Evolutionary conservation across 371 early-diverging fungal species (phyloP).

Genomic region (Mucor velutinosus): DNA sequence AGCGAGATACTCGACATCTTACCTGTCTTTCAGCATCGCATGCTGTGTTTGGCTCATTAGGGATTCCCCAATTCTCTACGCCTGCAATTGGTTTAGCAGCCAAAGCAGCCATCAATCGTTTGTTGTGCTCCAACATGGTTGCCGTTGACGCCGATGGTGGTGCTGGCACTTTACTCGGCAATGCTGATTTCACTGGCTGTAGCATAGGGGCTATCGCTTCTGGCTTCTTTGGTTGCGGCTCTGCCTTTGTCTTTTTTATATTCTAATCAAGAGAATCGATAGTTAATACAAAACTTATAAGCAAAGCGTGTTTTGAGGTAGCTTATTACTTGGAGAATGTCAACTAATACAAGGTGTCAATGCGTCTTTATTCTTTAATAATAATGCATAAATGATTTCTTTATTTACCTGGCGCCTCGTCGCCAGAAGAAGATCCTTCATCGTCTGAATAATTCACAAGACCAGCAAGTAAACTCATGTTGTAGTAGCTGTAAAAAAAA

Average conservation of each 20-base stretch:
- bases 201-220: neutral
- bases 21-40: slow-evolving; percentile 58
- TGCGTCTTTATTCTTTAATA: neutral
- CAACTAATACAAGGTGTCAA: neutral
- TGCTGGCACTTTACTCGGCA: neutral
- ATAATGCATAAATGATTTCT: too few species aligned
- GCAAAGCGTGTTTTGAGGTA: neutral
- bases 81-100: slow-evolving; percentile 43
- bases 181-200: neutral
- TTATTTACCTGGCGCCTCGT: slow-evolving; percentile 26
- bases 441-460: slow-evolving; percentile 44
- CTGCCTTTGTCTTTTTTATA: neutral
- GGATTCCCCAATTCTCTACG: slow-evolving; percentile 55
- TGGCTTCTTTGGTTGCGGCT: neutral
- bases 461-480: slow-evolving; percentile 29
- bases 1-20: slow-evolving; percentile 4
- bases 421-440: slow-evolving; percentile 29
- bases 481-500: neutral
- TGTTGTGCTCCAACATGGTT: slow-evolving; percentile 8
- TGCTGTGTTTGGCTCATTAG: slow-evolving; percentile 47
- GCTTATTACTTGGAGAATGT: neutral
- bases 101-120: slow-evolving; percentile 27
- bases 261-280: neutral
- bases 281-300: neutral
- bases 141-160: slow-evolving; percentile 1